Conservation (phyloP, 169 alveolate genomes). For the Plasmodium cynomolgi region DNA sequence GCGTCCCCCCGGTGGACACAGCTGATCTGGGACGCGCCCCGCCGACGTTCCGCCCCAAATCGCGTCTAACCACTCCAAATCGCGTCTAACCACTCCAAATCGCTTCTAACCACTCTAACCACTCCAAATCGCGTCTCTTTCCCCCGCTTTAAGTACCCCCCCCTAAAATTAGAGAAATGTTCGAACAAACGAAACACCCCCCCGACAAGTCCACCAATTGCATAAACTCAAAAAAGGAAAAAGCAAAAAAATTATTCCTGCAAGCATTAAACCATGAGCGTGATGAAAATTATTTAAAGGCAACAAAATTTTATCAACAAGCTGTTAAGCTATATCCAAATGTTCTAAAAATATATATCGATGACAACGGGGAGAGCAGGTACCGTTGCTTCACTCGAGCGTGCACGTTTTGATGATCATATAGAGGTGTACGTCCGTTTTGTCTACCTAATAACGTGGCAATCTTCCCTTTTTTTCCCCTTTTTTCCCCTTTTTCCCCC, state of each 20-base stretch:
- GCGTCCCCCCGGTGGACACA: not conserved
- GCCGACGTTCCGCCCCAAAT: not conserved
- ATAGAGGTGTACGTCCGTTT: not conserved
- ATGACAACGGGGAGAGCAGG: slow-evolving; percentile 3
- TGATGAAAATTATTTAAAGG: slow-evolving; percentile 72
- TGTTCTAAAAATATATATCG: slow-evolving; percentile 19
- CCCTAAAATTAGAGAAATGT: slow-evolving; percentile 10
- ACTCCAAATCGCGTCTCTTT: not conserved
- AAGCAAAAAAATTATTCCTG: slow-evolving; percentile 44
- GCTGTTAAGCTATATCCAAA: slow-evolving; percentile 61
- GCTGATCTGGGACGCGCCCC: not conserved
- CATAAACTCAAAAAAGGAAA: slow-evolving; percentile 39
- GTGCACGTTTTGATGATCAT: not conserved
- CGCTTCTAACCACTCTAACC: too few relatives aligned
- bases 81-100: too few relatives aligned
- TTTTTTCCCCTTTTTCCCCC: not conserved
- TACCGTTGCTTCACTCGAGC: not conserved
- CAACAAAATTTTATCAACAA: slow-evolving; percentile 56
- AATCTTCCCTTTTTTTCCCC: not conserved
- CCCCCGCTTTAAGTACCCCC: not conserved
- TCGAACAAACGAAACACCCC: slow-evolving; percentile 28
- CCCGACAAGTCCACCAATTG: not conserved
- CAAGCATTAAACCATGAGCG: slow-evolving; percentile 57
- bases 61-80: too few relatives aligned
- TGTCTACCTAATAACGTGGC: not conserved